Base-by-base conservation (phyloP, 1,284 basidiomycete species). In the Apiotrichum veenhuisii region DNA sequence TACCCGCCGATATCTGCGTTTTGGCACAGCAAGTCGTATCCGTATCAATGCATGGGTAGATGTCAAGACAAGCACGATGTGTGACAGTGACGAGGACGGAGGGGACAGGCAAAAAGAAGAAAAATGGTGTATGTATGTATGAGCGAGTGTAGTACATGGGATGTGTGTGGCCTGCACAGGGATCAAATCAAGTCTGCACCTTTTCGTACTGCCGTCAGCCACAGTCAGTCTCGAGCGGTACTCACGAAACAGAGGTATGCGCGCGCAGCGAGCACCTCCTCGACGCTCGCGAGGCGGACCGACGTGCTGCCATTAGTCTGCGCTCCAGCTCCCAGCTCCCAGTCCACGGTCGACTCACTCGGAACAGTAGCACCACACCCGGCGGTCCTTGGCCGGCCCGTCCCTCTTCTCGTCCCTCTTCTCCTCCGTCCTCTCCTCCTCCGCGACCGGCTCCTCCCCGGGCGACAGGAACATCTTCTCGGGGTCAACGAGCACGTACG, bases 291-390 rank as follows among this genome's bases (percentile, higher is more conserved):
- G 30, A 89, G 78, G 46, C 87, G 81, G 12, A 97, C 90, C 46
- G 84, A 77, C 2, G 88, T 90, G 71, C 72, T 48, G 46, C 12
- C 5, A n/a, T 42, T 15, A 26, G 25, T 30, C 25, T 12, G n/a
- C n/a, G n/a, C n/a, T n/a, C n/a, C n/a, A n/a, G n/a, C n/a, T n/a
- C n/a, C n/a, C n/a, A n/a, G n/a, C 43, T n/a, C 41, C 42, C 34
- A 57, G 44, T 25, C 2, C 22, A 41, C 5, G n/a, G n/a, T 14
- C 45, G 11, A 71, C 74, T 62, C 57, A 73, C 73, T 74, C 89
- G 85, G 80, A 94, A 54, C 80, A 87, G 72, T 89, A 94, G 48
- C 89, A 89, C 93, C 93, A 97, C 59, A 89, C 84, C 37, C 93
- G 78, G 47, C 71, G 71, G 46, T 78, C 74, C 22, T 20, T 27